Evolutionary conservation across 2,329 filamentous ascomycete species (phyloP), one percentile per base, ranked within the genome.

Genomic region (Aspergillus piperis): DNA sequence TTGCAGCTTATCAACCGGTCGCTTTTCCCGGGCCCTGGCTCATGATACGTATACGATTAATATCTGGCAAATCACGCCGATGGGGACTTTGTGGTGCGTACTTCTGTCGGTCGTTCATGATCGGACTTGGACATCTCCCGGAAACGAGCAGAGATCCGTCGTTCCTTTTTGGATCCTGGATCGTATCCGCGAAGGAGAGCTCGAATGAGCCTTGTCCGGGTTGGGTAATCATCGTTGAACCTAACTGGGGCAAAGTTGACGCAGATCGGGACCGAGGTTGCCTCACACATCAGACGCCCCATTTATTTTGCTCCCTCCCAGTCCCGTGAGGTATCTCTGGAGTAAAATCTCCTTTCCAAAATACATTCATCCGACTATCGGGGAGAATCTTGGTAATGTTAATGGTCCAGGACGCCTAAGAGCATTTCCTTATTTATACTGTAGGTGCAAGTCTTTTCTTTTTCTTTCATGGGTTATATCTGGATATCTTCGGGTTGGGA

Each of bases 211-310:
- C 50, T 58, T 64, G 44, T 60, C 60, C 48, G 50, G 59, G 54
- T 64, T 64, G 55, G 60, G 63, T 52, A 61, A 61, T 58, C 59
- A 54, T 15, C 32, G 32, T 61, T 58, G 58, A 48, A 39, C 39
- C 62, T 63, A 21, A 38, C 27, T 59, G 64, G 49, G 64, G 64
- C 41, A 66, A 63, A 58, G 32, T 30, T 51, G 17, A 48, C 48
- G 62, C 38, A 56, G 62, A 65, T 65, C 64, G 32, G 32, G 51
- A 56, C 52, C 58, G 48, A 58, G 54, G 30, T 25, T 39, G 54
- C 54, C 30, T 52, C 47, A 30, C 32, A 19, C 59, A 17, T 27
- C 23, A 23, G 13, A 60, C 19, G 27, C 10, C 41, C 13, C 27
- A 30, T 32, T 27, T 27, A 59, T 30, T 13, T 52, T 32, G 7